Evolutionary conservation across 140 eudicot genomes (phyloP), one percentile per base, ranked within the genome.

Genomic region (Bidens hawaiensis): DNA sequence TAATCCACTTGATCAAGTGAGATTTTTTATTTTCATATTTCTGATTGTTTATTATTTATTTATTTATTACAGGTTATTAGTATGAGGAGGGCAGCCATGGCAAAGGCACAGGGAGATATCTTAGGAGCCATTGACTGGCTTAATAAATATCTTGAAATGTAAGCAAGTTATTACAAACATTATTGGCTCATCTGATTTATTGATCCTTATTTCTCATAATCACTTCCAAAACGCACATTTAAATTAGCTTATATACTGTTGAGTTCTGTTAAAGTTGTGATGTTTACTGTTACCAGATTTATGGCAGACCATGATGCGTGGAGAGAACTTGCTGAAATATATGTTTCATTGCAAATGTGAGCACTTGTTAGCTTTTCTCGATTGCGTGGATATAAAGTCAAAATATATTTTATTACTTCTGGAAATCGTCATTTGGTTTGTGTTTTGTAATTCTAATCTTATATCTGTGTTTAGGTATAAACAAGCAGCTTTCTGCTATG

Each of bases 231-330:
- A 26, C 38, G 2, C 40, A 5, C 33, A 24, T 51, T 17, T 4
- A 51, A 10, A 19, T 51, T 6, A 5, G 34, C n/a, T n/a, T n/a
- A n/a, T n/a, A n/a, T n/a, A n/a, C n/a, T n/a, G n/a, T 11, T 54
- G 4, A 31, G 46, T 8, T 17, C 8, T 49, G 34, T 3, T 65
- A 23, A 42, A 19, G 33, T 66, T 11, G 14, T 64, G 58, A 50
- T 24, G 49, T 38, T 63, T 77, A 46, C 25, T n/a, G 1, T 72
- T 73, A 15, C 66, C 74, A 93, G 99, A 74, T 93, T 87, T 74
- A 93, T 93, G 99, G 99, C 99, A 55, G 99, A 93, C 75, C 95
- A 85, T 72, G 99, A 93, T 78, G 99, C 96, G 13, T 93, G 99
- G 99, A 93, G 99, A 62, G 99, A 93, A 74, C 93, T 93, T 72